Conservation (phyloP, 345 rosid genomes). For the Lagerstroemia speciosa region DNA sequence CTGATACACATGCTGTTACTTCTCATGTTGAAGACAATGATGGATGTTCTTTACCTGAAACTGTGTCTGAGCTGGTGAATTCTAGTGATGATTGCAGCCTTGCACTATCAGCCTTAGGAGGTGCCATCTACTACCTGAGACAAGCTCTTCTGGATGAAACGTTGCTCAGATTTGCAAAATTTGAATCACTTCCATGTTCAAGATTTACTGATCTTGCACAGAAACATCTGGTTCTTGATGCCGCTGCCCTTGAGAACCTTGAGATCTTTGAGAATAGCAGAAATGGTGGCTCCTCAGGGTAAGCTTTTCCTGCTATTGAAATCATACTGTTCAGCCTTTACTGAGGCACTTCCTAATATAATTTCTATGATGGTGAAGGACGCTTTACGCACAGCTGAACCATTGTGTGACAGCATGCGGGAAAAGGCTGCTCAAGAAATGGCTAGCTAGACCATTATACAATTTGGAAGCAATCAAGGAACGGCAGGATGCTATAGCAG, state of each 20-base stretch:
- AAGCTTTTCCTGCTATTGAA: slow-evolving; percentile 17
- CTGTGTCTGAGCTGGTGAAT: slow-evolving; percentile 43
- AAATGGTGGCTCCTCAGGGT: slow-evolving; percentile 84
- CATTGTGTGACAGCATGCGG: slow-evolving; percentile 93
- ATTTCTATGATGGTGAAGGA: slow-evolving; percentile 39
- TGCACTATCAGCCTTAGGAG: slow-evolving; percentile 96
- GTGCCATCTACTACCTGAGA: slow-evolving; percentile 77
- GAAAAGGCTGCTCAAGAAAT: slow-evolving; percentile 78
- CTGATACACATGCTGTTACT: slow-evolving; percentile 19
- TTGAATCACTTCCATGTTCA: slow-evolving; percentile 67
- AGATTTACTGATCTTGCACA: slow-evolving; percentile 40
- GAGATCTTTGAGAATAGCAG: slow-evolving; percentile 93
- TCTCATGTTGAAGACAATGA: slow-evolving; percentile 22
- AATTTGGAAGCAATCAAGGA: slow-evolving; percentile 53
- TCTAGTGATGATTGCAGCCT: slow-evolving; percentile 44
- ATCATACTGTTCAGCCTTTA: slow-evolving; percentile 9
- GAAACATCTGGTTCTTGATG: slow-evolving; percentile 90
- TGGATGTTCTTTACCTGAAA: slow-evolving; percentile 37
- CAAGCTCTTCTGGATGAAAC: slow-evolving; percentile 86
- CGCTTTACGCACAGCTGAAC: slow-evolving; percentile 75
- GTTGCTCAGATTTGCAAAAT: slow-evolving; percentile 83
- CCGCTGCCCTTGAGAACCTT: slow-evolving; percentile 93
- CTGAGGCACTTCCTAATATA: slow-evolving; percentile 5
- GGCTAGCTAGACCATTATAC: slow-evolving; percentile 95
- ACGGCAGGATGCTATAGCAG: slow-evolving; percentile 91